Base-by-base conservation (phyloP, 1,284 basidiomycete species). In the Tilletia setariae region DNA sequence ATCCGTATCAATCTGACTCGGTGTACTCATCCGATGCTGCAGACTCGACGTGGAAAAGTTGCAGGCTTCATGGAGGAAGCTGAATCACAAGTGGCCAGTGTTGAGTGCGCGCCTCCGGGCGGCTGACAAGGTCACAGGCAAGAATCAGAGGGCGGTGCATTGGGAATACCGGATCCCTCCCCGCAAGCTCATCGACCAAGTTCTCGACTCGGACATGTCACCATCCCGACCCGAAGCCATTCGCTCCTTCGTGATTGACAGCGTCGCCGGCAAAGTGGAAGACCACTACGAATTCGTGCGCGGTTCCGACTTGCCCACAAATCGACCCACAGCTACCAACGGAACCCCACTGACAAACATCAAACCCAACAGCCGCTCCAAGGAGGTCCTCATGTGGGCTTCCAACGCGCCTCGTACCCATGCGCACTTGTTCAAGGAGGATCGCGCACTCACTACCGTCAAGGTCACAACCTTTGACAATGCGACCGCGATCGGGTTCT, bases 361-460 rank as follows among this genome's bases (percentile, higher is more conserved):
- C 51, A n/a, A 25, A 15, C 23, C 51, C 11, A 23, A 28, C 6
- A 23, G 21, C 23, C 51, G 51, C 21, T 53, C 51, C 13, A 53
- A 53, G 51, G 28, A n/a, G 21, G 13, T 53, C 23, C 51, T 53
- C n/a, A 21, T 53, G 11, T 53, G 21, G 13, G 51, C 51, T 23
- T 53, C 51, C 13, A 53, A 53, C 23, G 51, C 51, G 4, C 51
- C 51, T 13, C 51, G 21, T 28, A 25, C 51, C 13, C 51, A 25
- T 23, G 16, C 21, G 23, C 51, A 53, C 23, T 15, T 53, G 51
- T 53, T 53, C 51, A 53, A 53, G 21, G 51, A 53, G 51, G 51
- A 53, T 25, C 51, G 51, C n/a, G 23, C 51, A 28, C 21, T 53
- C 21, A 23, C 28, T 7, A 53, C 51, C 2, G 28, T 28, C 23